A percentile compares a stretch with the other conserved stretches of the same genome.
Conservation (phyloP, 805 yeast genomes). For the Blastobotrys chiropterorum region DNA sequence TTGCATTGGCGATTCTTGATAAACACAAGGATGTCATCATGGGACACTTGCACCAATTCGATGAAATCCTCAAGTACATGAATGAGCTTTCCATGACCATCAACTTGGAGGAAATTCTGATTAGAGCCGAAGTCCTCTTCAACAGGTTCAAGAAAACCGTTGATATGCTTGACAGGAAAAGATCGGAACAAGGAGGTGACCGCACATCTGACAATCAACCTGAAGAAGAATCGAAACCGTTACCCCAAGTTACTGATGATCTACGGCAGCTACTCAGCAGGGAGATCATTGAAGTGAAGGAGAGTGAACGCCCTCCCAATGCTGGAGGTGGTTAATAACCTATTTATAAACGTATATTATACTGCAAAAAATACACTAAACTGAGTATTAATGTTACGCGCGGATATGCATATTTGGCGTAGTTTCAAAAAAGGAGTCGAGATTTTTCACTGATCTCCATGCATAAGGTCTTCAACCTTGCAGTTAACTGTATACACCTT, state of each 20-base stretch:
- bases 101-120: constrained; percentile 67
- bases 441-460: no score
- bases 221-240: constrained; percentile 5
- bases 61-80: constrained; percentile 87
- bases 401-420: no score
- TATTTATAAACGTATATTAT: no score
- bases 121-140: constrained; percentile 80
- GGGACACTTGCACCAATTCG: constrained; percentile 69
- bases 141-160: constrained; percentile 74
- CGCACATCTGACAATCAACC: not conserved
- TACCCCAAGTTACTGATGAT: constrained; percentile 38
- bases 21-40: constrained; percentile 75
- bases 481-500: no score
- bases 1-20: constrained; percentile 84
- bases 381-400: no score
- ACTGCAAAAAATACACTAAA: no score
- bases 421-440: no score
- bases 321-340: constrained; percentile 34
- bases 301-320: constrained; percentile 35
- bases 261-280: constrained; percentile 55
- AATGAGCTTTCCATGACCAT: constrained; percentile 79
- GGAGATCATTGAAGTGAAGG: constrained; percentile 59
- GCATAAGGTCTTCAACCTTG: no score
- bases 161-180: constrained; percentile 56
- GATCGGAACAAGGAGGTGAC: not conserved